These are phyloP conservation scores for Candida cerambycidarum DNA, from an alignment of 805 yeast genomes.

Conservation along the genomic window DNA sequence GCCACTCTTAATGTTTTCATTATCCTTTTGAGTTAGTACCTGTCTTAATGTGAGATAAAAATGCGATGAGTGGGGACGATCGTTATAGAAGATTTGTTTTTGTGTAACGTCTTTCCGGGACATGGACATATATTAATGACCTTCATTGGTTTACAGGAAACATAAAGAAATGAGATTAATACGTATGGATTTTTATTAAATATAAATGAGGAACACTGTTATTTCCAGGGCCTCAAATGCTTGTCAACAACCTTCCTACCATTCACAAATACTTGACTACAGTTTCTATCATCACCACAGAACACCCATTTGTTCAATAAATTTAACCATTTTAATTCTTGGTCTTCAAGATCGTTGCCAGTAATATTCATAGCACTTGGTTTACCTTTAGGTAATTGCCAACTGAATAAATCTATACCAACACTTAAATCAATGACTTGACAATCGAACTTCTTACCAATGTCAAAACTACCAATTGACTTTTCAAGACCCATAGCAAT, in stretches of 20 bases:
- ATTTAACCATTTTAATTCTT: conserved; percentile 43
- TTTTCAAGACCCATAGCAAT: conserved; percentile 58
- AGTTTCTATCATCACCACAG: conserved; percentile 91
- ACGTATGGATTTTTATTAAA: too few relatives aligned
- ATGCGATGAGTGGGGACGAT: background rate
- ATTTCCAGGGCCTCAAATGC: too few relatives aligned
- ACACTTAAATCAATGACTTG: conserved; percentile 68
- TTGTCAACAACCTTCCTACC: conserved; percentile 62
- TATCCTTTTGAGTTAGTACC: background rate
- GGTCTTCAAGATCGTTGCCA: conserved; percentile 14
- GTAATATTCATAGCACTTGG: conserved; percentile 1
- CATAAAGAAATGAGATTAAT: too few relatives aligned
- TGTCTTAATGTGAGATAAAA: background rate
- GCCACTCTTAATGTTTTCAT: conserved; percentile 46
- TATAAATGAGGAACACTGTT: too few relatives aligned
- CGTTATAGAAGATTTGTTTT: too few relatives aligned
- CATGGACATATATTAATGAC: too few relatives aligned
- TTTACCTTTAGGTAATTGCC: conserved; percentile 52
- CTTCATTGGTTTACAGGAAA: too few relatives aligned
- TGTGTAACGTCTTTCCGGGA: too few relatives aligned
- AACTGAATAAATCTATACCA: conserved; percentile 71
- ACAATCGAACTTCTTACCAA: conserved; percentile 81
- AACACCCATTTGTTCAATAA: conserved; percentile 87
- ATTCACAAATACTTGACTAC: conserved; percentile 75
- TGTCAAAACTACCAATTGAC: conserved; percentile 65